Evolutionary conservation across 768 basidiomycete species (phyloP).

Genomic region (Terana coerulea): DNA sequence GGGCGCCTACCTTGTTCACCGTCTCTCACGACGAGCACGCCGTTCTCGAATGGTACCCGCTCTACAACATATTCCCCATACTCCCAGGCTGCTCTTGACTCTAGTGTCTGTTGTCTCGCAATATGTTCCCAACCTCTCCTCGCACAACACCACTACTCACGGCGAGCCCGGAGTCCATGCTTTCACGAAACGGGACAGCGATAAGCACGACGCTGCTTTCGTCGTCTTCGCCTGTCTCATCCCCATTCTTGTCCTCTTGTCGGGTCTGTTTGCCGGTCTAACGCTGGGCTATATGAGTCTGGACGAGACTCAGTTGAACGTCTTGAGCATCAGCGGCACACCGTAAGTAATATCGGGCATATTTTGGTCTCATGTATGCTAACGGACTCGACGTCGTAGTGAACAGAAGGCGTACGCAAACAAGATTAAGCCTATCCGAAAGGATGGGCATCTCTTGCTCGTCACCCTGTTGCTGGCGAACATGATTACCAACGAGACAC

Average conservation of each 20-base stretch:
- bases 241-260: conserved; percentile 77
- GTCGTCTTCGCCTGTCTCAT: conserved; percentile 58
- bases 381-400: conserved; percentile 34
- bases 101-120: conserved; percentile 23
- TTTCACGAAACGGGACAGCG: conserved; percentile 29
- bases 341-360: conserved; percentile 45
- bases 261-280: conserved; percentile 87
- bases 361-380: conserved; percentile 11
- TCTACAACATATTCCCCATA: conserved; percentile 16
- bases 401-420: conserved; percentile 77
- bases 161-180: not conserved
- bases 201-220: conserved; percentile 25
- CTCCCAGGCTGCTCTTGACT: conserved; percentile 23
- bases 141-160: not conserved
- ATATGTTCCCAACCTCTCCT: conserved; percentile 22
- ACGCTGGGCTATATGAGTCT: conserved; percentile 92
- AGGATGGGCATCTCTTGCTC: conserved; percentile 78
- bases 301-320: conserved; percentile 89
- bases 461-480: conserved; percentile 83
- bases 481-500: conserved; percentile 89
- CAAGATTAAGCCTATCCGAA: conserved; percentile 82
- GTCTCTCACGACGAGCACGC: conserved; percentile 12
- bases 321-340: conserved; percentile 80
- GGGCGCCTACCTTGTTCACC: conserved; percentile 4
- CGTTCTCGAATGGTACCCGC: conserved; percentile 27